Conservation (phyloP, 805 yeast genomes). For the Candida pini region DNA sequence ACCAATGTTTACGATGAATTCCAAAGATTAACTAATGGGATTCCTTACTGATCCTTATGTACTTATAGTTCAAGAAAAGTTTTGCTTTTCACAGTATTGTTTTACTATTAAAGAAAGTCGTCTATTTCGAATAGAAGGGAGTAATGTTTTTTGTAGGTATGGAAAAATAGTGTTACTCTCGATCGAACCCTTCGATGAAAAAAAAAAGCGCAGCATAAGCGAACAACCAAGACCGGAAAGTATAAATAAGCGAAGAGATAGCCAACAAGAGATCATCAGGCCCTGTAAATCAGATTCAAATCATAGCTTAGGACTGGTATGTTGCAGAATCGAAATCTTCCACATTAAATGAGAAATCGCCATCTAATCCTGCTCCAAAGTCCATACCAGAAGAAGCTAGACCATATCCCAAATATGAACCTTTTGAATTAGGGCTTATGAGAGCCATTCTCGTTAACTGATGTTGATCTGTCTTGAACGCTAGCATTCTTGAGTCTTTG, state of each 20-base stretch:
- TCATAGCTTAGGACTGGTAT: too few relatives aligned
- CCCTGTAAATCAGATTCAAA: too few relatives aligned
- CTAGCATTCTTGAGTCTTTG: too few relatives aligned
- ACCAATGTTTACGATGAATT: slow-evolving; percentile 97
- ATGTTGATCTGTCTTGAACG: too few relatives aligned
- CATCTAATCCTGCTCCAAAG: slow-evolving; percentile 8
- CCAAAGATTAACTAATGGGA: slow-evolving; percentile 94
- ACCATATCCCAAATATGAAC: background rate
- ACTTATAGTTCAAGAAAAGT: too few relatives aligned
- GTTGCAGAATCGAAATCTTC: slow-evolving; percentile 15
- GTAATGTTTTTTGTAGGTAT: too few relatives aligned
- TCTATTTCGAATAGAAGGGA: too few relatives aligned
- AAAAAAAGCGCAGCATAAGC: background rate
- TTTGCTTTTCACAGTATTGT: too few relatives aligned
- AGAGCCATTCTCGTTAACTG: too few relatives aligned
- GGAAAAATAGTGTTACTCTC: background rate
- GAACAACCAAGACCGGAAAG: background rate
- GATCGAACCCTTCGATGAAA: background rate
- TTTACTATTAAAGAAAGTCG: too few relatives aligned
- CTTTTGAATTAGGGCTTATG: too few relatives aligned
- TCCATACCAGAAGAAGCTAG: slow-evolving; percentile 6
- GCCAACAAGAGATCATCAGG: background rate
- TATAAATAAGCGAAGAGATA: background rate
- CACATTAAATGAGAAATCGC: slow-evolving; percentile 20
- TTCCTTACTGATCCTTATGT: slow-evolving; percentile 60